Evolutionary conservation across 371 early-diverging fungal species (phyloP).

Genomic region (Mortierella sp.): DNA sequence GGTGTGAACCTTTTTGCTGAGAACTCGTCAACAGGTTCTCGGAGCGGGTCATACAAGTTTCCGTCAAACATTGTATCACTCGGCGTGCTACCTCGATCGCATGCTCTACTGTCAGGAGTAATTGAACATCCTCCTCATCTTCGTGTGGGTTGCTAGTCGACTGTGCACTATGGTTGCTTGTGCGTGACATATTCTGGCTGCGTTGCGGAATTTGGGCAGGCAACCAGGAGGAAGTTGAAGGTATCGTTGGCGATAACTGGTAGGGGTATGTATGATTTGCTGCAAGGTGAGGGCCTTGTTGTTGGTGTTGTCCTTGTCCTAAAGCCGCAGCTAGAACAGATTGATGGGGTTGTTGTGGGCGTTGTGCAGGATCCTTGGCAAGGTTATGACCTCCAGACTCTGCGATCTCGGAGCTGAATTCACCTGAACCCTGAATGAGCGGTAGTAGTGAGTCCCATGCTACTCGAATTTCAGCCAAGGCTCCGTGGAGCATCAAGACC

Average conservation of each 20-base stretch:
- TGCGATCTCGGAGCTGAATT: constrained; percentile 13
- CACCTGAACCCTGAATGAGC: constrained; percentile 28
- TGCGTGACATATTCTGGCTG: constrained; percentile 48
- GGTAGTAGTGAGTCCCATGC: constrained; percentile 59
- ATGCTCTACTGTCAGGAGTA: constrained; percentile 38
- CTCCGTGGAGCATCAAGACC: constrained; percentile 59
- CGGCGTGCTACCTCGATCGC: constrained; percentile 49
- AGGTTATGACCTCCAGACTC: constrained; percentile 21
- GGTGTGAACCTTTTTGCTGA: constrained; percentile 15
- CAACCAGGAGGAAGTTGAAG: constrained; percentile 24
- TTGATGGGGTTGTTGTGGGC: constrained; percentile 18
- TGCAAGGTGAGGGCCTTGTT: constrained; percentile 20
- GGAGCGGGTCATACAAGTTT: constrained; percentile 41
- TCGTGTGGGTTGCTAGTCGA: constrained; percentile 24
- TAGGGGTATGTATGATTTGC: constrained; percentile 18
- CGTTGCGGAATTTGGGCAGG: constrained; percentile 37
- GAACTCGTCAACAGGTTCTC: constrained; percentile 34
- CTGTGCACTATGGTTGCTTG: constrained; percentile 41
- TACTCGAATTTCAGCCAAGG: constrained; percentile 62
- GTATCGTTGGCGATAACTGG: constrained; percentile 43
- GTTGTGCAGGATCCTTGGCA: constrained; percentile 16
- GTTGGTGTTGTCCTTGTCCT: constrained; percentile 14
- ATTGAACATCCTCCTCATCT: constrained; percentile 39
- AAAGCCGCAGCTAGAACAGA: background rate
- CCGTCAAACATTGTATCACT: constrained; percentile 37